Base-by-base conservation (phyloP, 108 stramenopile genomes). In the Mediolabrus comicus region DNA sequence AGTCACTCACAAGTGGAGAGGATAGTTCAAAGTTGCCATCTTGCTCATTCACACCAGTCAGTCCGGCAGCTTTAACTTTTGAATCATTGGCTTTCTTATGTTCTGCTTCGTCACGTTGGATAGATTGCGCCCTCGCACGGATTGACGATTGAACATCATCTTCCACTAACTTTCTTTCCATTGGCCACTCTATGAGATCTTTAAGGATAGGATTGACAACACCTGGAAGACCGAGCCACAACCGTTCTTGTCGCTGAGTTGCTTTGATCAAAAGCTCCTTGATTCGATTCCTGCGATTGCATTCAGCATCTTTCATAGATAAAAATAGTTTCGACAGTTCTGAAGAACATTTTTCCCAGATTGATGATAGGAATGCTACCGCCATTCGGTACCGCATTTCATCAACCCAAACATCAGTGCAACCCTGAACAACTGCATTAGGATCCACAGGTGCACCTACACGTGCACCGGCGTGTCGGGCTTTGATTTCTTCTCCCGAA, bases 361-460 rank as follows among this genome's bases (percentile, higher is more conserved):
- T 76, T 8, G 79, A 61, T 53, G 85, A 83, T 35, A 89, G 80
- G 56, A 86, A 89, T 24, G 87, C 84, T 26, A 87, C 88, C 13
- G 84, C 78, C 62, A 92, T 85, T 14, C 88, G 84, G 72, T 92
- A 92, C 13, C 82, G 83, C 83, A 89, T 88, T 71, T 92, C 91
- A 14, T 86, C 78, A 38, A 89, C 65, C 90, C 90, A 92, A 17
- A 85, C 86, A 65, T 88, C 87, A 1, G 70, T 35, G 54, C 82
- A 83, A 65, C 79, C 60, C 24, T 87, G 81, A 7, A 91, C 79
- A 19, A 65, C 67, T 17, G 51, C 56, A 39, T 68, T 65, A 13
- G 62, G 59, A 34, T 65, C 64, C 5, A 30, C 43, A 30, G 51
- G 9, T 43, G 69, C 59, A 6, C 52, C 52, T 26, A 41, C 67